Base-by-base conservation (phyloP, 306 rosid species). In the Fagus crenata region DNA sequence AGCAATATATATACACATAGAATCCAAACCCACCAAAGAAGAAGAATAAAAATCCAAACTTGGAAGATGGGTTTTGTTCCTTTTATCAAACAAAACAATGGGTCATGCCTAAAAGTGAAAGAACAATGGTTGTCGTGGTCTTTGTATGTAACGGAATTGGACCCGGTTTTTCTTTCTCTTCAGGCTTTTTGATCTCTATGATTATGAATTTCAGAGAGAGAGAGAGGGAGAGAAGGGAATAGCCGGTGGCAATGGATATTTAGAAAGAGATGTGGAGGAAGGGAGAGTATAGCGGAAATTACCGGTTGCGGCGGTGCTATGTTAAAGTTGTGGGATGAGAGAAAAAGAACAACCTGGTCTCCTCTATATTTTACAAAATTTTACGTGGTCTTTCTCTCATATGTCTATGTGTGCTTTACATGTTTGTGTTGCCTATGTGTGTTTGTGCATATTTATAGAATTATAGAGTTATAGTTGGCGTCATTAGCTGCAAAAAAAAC, bases 281-380 rank as follows among this genome's bases (percentile, higher is more conserved):
- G 18, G 39, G 3, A 63, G 3, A 58, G 15, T 32, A 6, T 32
- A 41, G 18, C 36, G 18, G 32, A 2, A 17, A 51, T 4, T 0
- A 59, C 64, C 33, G 39, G 56, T 22, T 61, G 54, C 18, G 6
- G 39, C 53, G 54, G 65, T 7, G 71, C 7, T 63, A 56, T 1
- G 67, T 60, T 60, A 32, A 15, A 41, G 73, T 28, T 4, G 54
- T 8, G 78, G 70, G 78, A 17, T 28, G 2, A 63, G 39, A 11
- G 72, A 81, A 46, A 46, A 28, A 65, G 80, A 67, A 33, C 77
- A 82, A 69, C 74, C 82, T 33, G 73, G 61, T 63, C 65, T 76
- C 67, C 11, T 40, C 7, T 22, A 22, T 22, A 0, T 22, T 22
- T 22, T 22, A 22, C 28, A 22, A 22, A 22, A 33, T 2, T 55